Evolutionary conservation across 305 asterid genomes (phyloP).

Genomic region (Stenogyne calaminthoides): DNA sequence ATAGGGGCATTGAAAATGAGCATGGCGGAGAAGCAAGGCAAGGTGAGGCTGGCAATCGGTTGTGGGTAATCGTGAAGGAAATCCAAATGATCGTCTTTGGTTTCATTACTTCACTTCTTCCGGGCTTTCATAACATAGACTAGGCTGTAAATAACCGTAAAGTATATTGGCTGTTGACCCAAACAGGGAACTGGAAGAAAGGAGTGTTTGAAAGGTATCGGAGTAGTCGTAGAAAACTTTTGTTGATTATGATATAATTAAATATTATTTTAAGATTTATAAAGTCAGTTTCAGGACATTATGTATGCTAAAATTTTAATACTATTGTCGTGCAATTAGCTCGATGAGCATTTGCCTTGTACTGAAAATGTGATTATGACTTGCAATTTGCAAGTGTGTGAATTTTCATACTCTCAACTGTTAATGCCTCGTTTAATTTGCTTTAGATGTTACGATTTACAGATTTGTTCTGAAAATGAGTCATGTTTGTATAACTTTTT

Average conservation of each 20-base stretch:
- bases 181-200: not conserved
- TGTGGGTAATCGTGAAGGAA: conserved; percentile 83
- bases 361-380: not conserved
- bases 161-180: not conserved
- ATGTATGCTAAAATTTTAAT: conserved; percentile 12
- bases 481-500: too few relatives aligned
- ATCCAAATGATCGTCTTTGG: conserved; percentile 85
- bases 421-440: too few relatives aligned
- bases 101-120: conserved; percentile 93
- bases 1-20: conserved; percentile 54
- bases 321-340: not conserved
- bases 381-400: not conserved
- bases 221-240: conserved; percentile 6
- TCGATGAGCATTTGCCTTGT: not conserved
- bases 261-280: not conserved
- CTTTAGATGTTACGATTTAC: not conserved
- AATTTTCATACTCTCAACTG: too few relatives aligned
- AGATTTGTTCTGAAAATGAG: too few relatives aligned
- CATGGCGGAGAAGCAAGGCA: conserved; percentile 48
- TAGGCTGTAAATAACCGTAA: conserved; percentile 36
- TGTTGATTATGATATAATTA: not conserved
- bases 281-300: not conserved
- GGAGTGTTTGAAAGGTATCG: not conserved
- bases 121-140: conserved; percentile 90
- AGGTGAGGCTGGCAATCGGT: conserved; percentile 60